Evolutionary conservation across 2,329 filamentous ascomycete species (phyloP).

Genomic region (Neonectria punicea): DNA sequence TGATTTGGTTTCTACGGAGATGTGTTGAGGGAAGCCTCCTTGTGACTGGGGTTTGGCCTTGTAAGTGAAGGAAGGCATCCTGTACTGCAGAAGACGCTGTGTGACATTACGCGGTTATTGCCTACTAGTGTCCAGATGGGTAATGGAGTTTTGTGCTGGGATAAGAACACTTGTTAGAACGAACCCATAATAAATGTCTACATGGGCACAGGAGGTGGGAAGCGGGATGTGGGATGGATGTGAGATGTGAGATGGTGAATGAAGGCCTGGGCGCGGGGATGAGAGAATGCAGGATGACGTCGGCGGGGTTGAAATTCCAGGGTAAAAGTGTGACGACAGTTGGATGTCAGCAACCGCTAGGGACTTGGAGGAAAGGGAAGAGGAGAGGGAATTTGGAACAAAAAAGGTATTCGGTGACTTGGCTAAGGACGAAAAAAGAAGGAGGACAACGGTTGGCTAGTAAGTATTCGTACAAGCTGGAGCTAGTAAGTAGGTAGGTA

Average conservation of each 20-base stretch:
- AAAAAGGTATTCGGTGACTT: background rate
- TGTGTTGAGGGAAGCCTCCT: background rate
- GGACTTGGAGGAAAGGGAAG: background rate
- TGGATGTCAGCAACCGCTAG: background rate
- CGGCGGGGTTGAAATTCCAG: conserved; percentile 13
- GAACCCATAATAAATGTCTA: background rate
- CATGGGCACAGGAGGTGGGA: background rate
- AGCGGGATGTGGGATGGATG: background rate
- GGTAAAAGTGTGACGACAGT: background rate
- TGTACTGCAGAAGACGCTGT: background rate
- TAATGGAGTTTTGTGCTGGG: background rate
- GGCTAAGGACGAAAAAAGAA: background rate
- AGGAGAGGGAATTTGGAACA: background rate
- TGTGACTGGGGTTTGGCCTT: background rate
- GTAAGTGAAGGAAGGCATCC: background rate
- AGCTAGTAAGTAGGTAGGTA: too few species aligned
- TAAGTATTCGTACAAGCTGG: too few species aligned
- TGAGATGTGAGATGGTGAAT: background rate
- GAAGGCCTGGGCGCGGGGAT: background rate
- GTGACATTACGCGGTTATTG: background rate
- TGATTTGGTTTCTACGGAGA: background rate
- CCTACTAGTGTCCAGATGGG: background rate
- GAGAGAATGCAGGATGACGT: conserved; percentile 22
- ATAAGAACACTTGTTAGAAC: background rate
- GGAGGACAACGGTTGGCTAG: background rate